These are phyloP conservation scores for Cercospora sojina DNA, from an alignment of 2,329 filamentous ascomycete genomes.

Conservation along the genomic window DNA sequence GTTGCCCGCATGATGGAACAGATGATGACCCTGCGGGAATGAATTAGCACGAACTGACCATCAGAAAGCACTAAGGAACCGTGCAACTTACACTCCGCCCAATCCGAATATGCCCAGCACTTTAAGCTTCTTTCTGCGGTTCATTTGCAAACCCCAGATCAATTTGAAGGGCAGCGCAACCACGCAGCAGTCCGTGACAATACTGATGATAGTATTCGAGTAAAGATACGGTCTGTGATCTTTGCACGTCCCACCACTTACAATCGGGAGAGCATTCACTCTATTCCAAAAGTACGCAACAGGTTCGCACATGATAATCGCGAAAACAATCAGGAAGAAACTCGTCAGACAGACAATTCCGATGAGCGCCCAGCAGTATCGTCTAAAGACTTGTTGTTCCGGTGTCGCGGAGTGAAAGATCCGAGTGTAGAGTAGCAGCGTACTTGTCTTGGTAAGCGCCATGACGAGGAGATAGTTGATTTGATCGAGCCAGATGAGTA, in stretches of 20 bases:
- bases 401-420: constrained; percentile 5
- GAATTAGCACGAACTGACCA: neutral
- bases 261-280: neutral
- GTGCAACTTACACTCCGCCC: constrained; percentile 1
- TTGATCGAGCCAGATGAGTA: constrained; percentile 13
- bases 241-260: neutral
- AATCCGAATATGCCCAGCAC: constrained; percentile 5
- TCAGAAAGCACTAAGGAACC: neutral
- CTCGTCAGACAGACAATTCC: neutral
- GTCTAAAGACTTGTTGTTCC: neutral
- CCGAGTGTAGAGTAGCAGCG: constrained; percentile 3
- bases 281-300: constrained; percentile 5
- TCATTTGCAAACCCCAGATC: constrained; percentile 5
- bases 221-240: constrained; percentile 9
- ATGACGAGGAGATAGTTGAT: constrained; percentile 12
- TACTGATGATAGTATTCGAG: constrained; percentile 8
- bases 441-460: constrained; percentile 8
- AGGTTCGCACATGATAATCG: constrained; percentile 9
- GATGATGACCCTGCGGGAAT: constrained; percentile 1
- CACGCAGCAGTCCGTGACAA: neutral
- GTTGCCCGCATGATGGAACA: constrained; percentile 14
- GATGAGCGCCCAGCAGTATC: neutral
- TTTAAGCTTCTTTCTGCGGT: neutral
- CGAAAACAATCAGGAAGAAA: constrained; percentile 3
- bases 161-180: neutral